Base-by-base conservation (phyloP, 495 filamentous ascomycete species). In the Neurospora intermedia region DNA sequence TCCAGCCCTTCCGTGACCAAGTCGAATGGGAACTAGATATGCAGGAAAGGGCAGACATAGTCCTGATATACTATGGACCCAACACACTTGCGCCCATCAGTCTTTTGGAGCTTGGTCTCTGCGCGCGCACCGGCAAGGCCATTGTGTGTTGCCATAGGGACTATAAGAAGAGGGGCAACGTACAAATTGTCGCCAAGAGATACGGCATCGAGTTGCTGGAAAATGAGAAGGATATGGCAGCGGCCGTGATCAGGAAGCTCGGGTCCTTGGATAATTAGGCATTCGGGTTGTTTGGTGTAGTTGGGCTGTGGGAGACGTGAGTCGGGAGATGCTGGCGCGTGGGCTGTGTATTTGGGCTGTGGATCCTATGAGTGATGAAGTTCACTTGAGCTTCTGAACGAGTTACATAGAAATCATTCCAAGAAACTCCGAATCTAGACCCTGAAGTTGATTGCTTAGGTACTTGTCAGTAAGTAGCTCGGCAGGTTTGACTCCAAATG, bases 1-100 rank as follows among this genome's bases (percentile, higher is more conserved):
- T 82, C 71, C 46, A 71, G 0, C 83, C 81, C 1, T 90, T 86
- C 74, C 76, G 77, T 2, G 77, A 85, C 73, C 89, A 91, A 77
- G 87, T 88, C 0, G 80, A 84, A 45, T 90, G 88, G 88, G 88
- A 91, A 79, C 80, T 90, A 11, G 81, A 87, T 23, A 87, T 82
- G 77, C 83, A 87, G 72, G 85, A 87, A 48, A 71, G 59, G 1
- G 86, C 85, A 8, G 84, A 88, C 72, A 70, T 89, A 20, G 81
- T 90, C 8, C 85, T 86, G 9, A 73, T 91, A 39, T 89, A 85
- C 76, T 89, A 89, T 66, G 84, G 87, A 43, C 80, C 82, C 0
- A 77, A 70, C 0, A 79, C 76, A 7, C 74, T 79, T 13, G 79
- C 77, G 27, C 80, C 79, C 3, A 75, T 80, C 69, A 77, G 74